Evolutionary conservation across 1,284 basidiomycete species (phyloP), one percentile per base, ranked within the genome.

Genomic region (Pholiota adiposa): DNA sequence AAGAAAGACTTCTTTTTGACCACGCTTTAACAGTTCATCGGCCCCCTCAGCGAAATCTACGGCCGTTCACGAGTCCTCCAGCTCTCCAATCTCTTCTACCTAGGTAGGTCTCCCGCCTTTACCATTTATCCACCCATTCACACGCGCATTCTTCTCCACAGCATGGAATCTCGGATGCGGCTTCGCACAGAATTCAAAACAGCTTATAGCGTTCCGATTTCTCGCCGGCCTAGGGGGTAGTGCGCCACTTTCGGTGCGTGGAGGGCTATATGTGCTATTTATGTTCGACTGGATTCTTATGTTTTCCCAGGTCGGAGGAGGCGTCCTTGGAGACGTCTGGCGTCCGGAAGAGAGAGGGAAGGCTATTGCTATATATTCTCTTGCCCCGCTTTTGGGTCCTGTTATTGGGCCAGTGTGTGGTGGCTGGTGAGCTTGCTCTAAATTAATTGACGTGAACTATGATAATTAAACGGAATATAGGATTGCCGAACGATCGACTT

Each of bases 291-390:
- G 51, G 6, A 18, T 19, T n/a, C 23, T 38, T 16, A 27, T 21
- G n/a, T 12, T 58, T 23, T 29, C 8, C 41, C 34, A 87, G 85
- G 74, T 86, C 34, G 86, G 87, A 59, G 90, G 88, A 43, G 92
- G 88, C 1, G 82, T 88, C 1, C 74, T 94, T 0, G 82, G 84
- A 1, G 92, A 94, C 71, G 78, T 89, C 46, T 94, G 86, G 83
- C 70, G 68, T n/a, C 70, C 88, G 0, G 87, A 92, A 59, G 80
- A 92, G 65, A 79, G 89, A 63, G 90, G 90, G 0, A 76, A 80
- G 61, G 88, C 89, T 0, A 80, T 90, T 25, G 85, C 87, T 0
- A 75, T 90, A 1, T 92, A 91, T 70, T 87, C 89, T 0, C 73
- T 92, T 5, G 87, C 87, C 0, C 84, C 83, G 0, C 69, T 87